A percentile compares a stretch with the other conserved stretches of the same genome.
phyloP scores from a whole-genome alignment of 2,329 filamentous ascomycete species.

The Rhexocercosporidium sp. region DNA sequence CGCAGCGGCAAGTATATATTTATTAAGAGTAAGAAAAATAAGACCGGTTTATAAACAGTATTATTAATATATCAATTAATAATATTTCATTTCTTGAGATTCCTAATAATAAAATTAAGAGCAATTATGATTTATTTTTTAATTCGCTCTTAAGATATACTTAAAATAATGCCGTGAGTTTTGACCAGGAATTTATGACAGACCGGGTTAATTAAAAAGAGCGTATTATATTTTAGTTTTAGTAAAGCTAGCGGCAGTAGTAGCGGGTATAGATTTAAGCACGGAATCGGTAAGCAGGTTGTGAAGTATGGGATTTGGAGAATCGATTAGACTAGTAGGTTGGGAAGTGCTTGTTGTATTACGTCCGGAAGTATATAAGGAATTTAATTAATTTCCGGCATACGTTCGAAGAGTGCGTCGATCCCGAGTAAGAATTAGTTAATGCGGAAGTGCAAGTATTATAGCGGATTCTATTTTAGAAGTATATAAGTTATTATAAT shows the following conservation, averaged over 20 bases:
- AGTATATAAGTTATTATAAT: neutral
- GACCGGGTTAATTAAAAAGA: neutral
- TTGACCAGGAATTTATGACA: conserved; percentile 1
- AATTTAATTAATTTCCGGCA: neutral
- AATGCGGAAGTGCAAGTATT: neutral
- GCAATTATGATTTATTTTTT: conserved; percentile 1
- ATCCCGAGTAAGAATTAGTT: neutral
- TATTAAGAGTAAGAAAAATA: conserved; percentile 1
- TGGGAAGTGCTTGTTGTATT: conserved; percentile 1
- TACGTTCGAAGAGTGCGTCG: neutral
- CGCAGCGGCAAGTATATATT: conserved; percentile 5
- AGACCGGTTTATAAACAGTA: conserved; percentile 2
- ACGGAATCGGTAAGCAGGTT: conserved; percentile 10
- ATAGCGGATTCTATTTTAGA: neutral
- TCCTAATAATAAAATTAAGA: neutral
- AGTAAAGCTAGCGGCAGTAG: conserved; percentile 5
- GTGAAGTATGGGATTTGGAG: conserved; percentile 14
- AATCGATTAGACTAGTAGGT: conserved; percentile 9
- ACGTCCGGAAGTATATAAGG: neutral
- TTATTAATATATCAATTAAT: neutral
- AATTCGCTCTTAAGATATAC: neutral
- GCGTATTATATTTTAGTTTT: neutral
- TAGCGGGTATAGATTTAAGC: neutral
- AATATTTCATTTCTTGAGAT: neutral
- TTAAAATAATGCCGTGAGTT: neutral